A percentile compares a stretch with the other conserved stretches of the same genome.
Conservation (phyloP, 768 basidiomycete genomes). For the Lactarius indigo region DNA sequence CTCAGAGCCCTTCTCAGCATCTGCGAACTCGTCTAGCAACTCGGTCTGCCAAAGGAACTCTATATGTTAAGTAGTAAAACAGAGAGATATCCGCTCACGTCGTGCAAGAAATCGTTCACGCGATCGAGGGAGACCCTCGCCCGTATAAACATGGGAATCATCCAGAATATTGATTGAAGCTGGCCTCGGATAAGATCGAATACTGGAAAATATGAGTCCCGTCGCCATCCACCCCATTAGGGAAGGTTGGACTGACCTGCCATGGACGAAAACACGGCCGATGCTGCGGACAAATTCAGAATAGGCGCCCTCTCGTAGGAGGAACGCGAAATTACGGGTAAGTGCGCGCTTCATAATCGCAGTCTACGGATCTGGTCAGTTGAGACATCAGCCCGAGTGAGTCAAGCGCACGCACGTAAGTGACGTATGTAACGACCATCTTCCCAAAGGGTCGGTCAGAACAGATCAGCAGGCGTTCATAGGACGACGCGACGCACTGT, state of each 20-base stretch:
- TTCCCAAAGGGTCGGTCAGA: conserved; percentile 16
- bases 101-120: conserved; percentile 37
- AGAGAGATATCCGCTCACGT: conserved; percentile 22
- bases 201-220: conserved; percentile 28
- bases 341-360: conserved; percentile 35
- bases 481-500: conserved; percentile 26
- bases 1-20: conserved; percentile 26
- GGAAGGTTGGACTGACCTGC: conserved; percentile 14
- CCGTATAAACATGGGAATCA: conserved; percentile 28
- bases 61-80: conserved; percentile 29
- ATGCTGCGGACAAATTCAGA: conserved; percentile 22
- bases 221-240: too few species aligned
- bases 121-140: conserved; percentile 41
- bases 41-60: too few species aligned
- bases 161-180: conserved; percentile 28
- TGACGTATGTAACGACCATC: conserved; percentile 36
- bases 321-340: conserved; percentile 24
- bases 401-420: conserved; percentile 27
- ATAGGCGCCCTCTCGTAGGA: neutral
- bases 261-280: conserved; percentile 32
- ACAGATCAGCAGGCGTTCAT: neutral
- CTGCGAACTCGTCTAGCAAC: too few species aligned
- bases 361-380: conserved; percentile 25
- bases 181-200: conserved; percentile 40
- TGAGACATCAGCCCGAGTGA: neutral